Evolutionary conservation across 768 basidiomycete genomes (phyloP), one percentile per base, ranked within the genome.

Genomic region (Lanmaoa rubissima): DNA sequence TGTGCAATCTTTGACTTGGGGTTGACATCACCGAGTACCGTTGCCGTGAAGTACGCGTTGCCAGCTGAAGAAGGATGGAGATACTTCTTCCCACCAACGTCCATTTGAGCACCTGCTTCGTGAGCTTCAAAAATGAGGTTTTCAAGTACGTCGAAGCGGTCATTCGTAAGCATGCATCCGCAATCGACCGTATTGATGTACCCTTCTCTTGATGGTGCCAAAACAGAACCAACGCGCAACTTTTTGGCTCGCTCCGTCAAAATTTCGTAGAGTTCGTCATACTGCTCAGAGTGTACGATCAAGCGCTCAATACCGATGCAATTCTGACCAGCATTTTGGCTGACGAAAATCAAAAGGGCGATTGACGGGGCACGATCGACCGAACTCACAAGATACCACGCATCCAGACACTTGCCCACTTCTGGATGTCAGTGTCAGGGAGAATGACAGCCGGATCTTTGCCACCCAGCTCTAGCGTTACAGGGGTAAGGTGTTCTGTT

Each of bases 221-320:
- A 77, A 17, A 91, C 88, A 10, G 88, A 86, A 6, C 90, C 94
- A 24, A 84, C 74, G n/a, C 92, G 88, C 48, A 98, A 76, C 62
- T 83, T 84, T 35, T 74, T 69, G 38, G 85, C 82, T 16, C 87
- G 82, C n/a, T 85, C 81, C 21, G 74, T 66, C 63, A 98, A 78
- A 21, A 85, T 79, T 3, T 77, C 75, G 61, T 86, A 81, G 48
- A 98, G 81, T 6, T 86, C 83, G 46, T 93, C 83, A 63, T 94
- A 89, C 64, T 92, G 87, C 0, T 79, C 79, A 0, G 76, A 68
- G 65, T 94, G 94, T 38, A 98, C 92, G 45, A 98, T 82, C 61
- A 98, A 81, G 2, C 94, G 84, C 71, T 99, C 96, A 60, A 95
- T 91, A 36, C 95, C 96, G 64, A 99, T 96, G 71, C 96, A 99